Evolutionary conservation across 192 early-diverging fungal species (phyloP).

Genomic region (Coemansia sp.): DNA sequence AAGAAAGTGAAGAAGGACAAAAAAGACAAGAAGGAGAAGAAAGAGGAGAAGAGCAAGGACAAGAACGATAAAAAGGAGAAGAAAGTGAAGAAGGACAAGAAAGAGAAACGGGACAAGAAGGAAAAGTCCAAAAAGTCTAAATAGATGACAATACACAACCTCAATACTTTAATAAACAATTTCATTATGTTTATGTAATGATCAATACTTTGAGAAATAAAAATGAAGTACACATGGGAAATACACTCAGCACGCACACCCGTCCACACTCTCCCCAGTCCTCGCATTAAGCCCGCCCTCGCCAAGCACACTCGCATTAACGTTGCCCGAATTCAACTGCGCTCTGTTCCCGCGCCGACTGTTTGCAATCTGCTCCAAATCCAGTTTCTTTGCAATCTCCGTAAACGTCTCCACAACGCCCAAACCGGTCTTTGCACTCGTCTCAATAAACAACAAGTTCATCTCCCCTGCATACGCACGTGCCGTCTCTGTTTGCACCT

Average conservation of each 20-base stretch:
- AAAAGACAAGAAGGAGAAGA: conserved; percentile 41
- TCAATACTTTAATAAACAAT: no score
- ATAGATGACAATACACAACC: no score
- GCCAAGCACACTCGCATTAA: conserved; percentile 47
- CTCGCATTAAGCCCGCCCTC: conserved; percentile 22
- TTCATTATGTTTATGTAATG: not conserved
- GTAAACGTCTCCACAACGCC: conserved; percentile 88
- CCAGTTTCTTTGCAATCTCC: conserved; percentile 67
- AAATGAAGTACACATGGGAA: conserved; percentile 18
- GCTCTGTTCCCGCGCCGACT: conserved; percentile 22
- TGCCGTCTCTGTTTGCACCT: conserved; percentile 73
- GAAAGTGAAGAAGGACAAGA: not conserved
- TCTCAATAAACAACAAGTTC: conserved; percentile 85
- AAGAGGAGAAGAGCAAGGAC: conserved; percentile 49
- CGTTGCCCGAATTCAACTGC: conserved; percentile 52
- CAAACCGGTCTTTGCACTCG: conserved; percentile 82
- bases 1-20: conserved; percentile 17
- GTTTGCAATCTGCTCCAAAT: conserved; percentile 45
- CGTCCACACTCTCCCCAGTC: conserved; percentile 4
- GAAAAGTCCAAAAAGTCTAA: conserved; percentile 1
- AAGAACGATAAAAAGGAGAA: conserved; percentile 20
- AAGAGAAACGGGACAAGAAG: conserved; percentile 41
- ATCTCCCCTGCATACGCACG: conserved; percentile 75
- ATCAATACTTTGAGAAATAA: conserved; percentile 28
- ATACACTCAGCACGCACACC: conserved; percentile 51